Conservation (phyloP, 768 basidiomycete genomes). For the Auricularia sp. region DNA sequence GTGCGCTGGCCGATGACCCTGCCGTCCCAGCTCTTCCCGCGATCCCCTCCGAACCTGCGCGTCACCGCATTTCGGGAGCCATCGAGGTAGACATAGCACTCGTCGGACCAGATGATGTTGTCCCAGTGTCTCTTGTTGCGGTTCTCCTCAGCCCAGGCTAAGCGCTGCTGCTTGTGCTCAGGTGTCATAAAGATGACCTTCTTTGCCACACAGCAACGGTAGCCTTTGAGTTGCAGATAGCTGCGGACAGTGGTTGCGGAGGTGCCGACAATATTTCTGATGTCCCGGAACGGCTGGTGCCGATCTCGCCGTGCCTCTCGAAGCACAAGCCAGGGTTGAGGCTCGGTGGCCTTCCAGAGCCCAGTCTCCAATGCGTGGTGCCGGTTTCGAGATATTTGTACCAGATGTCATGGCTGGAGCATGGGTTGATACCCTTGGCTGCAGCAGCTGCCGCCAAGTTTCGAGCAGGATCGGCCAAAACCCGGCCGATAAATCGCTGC, state of each 20-base stretch:
- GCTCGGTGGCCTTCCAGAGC: constrained; percentile 7
- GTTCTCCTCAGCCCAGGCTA: constrained; percentile 1
- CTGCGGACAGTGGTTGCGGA: constrained; percentile 8
- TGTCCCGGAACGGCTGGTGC: constrained; percentile 8
- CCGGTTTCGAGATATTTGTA: constrained; percentile 2
- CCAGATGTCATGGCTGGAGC: too few relatives aligned
- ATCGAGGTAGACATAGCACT: constrained; percentile 11
- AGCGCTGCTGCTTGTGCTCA: background rate
- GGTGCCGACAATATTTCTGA: constrained; percentile 11
- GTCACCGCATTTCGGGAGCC: constrained; percentile 7
- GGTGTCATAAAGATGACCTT: constrained; percentile 11
- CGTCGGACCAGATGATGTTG: constrained; percentile 11
- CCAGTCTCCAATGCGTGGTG: background rate
- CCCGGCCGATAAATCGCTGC: too few relatives aligned
- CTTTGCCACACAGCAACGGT: constrained; percentile 11
- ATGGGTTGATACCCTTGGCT: too few relatives aligned
- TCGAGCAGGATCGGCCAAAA: too few relatives aligned
- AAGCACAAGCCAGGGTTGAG: constrained; percentile 2
- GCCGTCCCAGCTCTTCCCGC: too few relatives aligned
- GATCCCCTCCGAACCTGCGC: too few relatives aligned
- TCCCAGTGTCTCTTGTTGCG: constrained; percentile 8
- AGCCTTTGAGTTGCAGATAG: constrained; percentile 8
- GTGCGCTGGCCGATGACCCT: too few relatives aligned
- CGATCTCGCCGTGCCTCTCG: constrained; percentile 4
- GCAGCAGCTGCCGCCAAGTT: too few relatives aligned